Percentiles rank a stretch among this genome's conserved stretches.
These are phyloP conservation scores for Colletotrichum tofieldiae DNA, from an alignment of 2,329 filamentous ascomycete genomes.

Conservation along the genomic window DNA sequence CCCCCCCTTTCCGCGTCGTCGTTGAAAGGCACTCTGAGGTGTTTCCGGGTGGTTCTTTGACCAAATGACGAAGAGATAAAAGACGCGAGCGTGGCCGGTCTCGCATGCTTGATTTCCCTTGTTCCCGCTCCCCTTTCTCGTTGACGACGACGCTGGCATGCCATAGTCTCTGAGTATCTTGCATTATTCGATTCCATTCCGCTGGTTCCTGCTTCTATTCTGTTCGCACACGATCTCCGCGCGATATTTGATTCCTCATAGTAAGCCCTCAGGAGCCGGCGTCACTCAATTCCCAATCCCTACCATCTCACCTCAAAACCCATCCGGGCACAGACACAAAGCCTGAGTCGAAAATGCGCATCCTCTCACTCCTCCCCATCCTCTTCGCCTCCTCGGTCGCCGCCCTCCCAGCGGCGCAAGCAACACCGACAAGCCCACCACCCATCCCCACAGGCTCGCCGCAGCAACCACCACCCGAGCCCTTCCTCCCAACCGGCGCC, in stretches of 20 bases:
- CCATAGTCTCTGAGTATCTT: background rate
- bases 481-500: slow-evolving; percentile 21
- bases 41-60: background rate
- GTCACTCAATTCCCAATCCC: background rate
- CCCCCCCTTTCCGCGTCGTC: background rate
- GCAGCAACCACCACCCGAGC: background rate
- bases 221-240: background rate
- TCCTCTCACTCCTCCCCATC: slow-evolving; percentile 22
- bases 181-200: background rate
- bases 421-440: slow-evolving; percentile 16
- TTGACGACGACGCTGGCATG: slow-evolving; percentile 2
- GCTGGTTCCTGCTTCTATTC: background rate
- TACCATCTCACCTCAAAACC: background rate
- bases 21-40: background rate
- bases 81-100: slow-evolving; percentile 9
- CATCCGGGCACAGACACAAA: no score
- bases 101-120: background rate
- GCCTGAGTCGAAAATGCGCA: background rate
- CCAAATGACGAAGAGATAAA: slow-evolving; percentile 6
- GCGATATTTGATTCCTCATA: background rate
- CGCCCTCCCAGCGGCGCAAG: slow-evolving; percentile 36
- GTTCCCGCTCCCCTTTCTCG: background rate
- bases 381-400: slow-evolving; percentile 22
- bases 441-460: slow-evolving; percentile 2
- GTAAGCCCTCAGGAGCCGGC: background rate